Evolutionary conservation across 148 eudicot genomes (phyloP).

Genomic region (Pouteria glomerata): DNA sequence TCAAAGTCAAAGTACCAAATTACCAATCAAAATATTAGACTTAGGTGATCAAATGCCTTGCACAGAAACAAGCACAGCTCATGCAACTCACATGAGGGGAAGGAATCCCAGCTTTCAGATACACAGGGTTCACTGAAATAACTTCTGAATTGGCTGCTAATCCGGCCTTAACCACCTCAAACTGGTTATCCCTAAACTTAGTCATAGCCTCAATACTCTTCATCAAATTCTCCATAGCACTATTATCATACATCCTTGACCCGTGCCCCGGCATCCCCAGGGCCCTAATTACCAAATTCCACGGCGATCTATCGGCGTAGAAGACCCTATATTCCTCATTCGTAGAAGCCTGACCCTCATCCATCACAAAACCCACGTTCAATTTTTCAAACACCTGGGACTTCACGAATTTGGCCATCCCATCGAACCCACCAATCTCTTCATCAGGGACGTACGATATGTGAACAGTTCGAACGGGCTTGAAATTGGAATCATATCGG

Average conservation of each 20-base stretch:
- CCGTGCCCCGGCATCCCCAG: slow-evolving; percentile 74
- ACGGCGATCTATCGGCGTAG: slow-evolving; percentile 73
- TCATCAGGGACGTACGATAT: slow-evolving; percentile 75
- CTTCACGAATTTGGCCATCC: slow-evolving; percentile 48
- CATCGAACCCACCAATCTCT: slow-evolving; percentile 77
- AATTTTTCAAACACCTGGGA: slow-evolving; percentile 49
- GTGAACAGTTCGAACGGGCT: slow-evolving; percentile 52
- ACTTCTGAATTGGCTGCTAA: slow-evolving; percentile 60
- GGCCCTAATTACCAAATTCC: slow-evolving; percentile 71
- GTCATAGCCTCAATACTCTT: slow-evolving; percentile 62
- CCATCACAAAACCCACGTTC: slow-evolving; percentile 73
- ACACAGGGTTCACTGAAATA: slow-evolving; percentile 79
- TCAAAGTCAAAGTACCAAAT: neutral
- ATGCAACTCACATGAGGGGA: slow-evolving; percentile 42
- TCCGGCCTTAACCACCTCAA: slow-evolving; percentile 74
- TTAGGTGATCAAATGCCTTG: neutral
- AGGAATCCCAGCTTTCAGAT: slow-evolving; percentile 67
- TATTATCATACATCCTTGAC: slow-evolving; percentile 62
- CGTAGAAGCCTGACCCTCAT: slow-evolving; percentile 78
- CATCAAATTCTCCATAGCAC: slow-evolving; percentile 87
- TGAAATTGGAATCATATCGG: slow-evolving; percentile 4
- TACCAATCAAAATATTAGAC: neutral
- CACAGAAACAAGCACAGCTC: neutral
- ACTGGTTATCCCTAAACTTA: slow-evolving; percentile 62
- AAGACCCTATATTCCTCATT: slow-evolving; percentile 75